Percentiles rank a stretch among this genome's conserved stretches.
These are phyloP conservation scores for Solanum virginianum DNA, from an alignment of 257 asterid species.

Conservation along the genomic window DNA sequence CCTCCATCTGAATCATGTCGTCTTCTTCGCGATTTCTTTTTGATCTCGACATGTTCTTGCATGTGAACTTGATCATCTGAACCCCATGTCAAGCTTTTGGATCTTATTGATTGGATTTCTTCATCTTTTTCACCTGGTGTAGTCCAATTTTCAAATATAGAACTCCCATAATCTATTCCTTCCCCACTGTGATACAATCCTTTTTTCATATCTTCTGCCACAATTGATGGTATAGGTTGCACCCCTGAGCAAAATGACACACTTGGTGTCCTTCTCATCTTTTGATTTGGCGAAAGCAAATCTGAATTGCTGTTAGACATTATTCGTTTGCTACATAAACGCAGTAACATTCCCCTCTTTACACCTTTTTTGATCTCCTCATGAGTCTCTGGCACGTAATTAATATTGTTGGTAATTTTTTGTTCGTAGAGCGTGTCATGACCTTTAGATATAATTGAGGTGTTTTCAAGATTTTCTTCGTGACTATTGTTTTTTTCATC, in stretches of 20 bases:
- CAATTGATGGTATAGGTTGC: slow-evolving; percentile 52
- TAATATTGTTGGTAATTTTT: not conserved
- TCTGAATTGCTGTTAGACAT: not conserved
- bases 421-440: not conserved
- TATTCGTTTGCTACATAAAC: not conserved
- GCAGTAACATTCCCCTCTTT: not conserved
- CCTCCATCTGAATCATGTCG: slow-evolving; percentile 25
- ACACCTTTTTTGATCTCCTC: not conserved
- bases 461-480: not conserved
- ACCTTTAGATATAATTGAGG: not conserved
- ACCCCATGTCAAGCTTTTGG: slow-evolving; percentile 6
- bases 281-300: not conserved
- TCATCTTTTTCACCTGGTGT: slow-evolving; percentile 7
- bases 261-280: slow-evolving; percentile 12
- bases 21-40: not conserved
- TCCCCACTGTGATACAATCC: slow-evolving; percentile 33
- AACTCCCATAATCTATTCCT: slow-evolving; percentile 36
- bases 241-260: slow-evolving; percentile 25
- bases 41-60: not conserved
- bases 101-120: not conserved
- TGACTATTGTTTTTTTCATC: not conserved
- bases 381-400: not conserved
- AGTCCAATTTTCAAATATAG: slow-evolving; percentile 62
- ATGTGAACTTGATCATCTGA: slow-evolving; percentile 14
- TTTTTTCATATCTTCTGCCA: slow-evolving; percentile 27